Evolutionary conservation across 306 rosid species (phyloP), one percentile per base, ranked within the genome.

Genomic region (Corylus heterophylla): DNA sequence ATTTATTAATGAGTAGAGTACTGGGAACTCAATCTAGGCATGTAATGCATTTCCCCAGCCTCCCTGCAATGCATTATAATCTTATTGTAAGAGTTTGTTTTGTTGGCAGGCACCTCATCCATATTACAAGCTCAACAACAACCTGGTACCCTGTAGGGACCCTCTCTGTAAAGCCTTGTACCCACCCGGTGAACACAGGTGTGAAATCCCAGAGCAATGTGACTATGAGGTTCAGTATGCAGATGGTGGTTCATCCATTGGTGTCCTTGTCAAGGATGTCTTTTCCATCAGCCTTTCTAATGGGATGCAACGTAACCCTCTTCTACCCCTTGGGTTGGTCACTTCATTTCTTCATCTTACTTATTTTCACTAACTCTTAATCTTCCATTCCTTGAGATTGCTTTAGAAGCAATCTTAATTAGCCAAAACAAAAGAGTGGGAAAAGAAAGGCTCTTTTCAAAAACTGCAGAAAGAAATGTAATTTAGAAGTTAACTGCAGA

Each of bases 201-300:
- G 97, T 50, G 88, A 89, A 31, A 67, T 78, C 56, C 94, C 92
- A 27, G 86, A 81, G 77, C 98, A 92, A 85, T 94, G 98, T 81
- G 93, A 94, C 79, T 92, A 94, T 52, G 93, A 89, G 79, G 83
- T 94, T 84, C 81, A 84, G 82, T 94, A 94, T 83, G 97, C 92
- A 51, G 98, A 94, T 77, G 94, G 96, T 11, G 92, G 91, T 81
- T 90, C 97, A 67, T 86, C 97, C 20, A 88, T 88, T 14, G 98
- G 98, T 25, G 97, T 89, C 20, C 97, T 94, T 69, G 81, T 94
- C 73, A 88, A 78, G 75, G 98, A 94, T 83, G 71, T 83, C 52
- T 92, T 80, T 84, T 79, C 85, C 29, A 82, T 94, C 86, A 92
- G 90, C 89, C 84, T 86, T 47, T 87, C 90, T 51, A 88, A 85